Evolutionary conservation across 805 yeast genomes (phyloP), one percentile per base, ranked within the genome.

Genomic region (Lipomyces japonicus): DNA sequence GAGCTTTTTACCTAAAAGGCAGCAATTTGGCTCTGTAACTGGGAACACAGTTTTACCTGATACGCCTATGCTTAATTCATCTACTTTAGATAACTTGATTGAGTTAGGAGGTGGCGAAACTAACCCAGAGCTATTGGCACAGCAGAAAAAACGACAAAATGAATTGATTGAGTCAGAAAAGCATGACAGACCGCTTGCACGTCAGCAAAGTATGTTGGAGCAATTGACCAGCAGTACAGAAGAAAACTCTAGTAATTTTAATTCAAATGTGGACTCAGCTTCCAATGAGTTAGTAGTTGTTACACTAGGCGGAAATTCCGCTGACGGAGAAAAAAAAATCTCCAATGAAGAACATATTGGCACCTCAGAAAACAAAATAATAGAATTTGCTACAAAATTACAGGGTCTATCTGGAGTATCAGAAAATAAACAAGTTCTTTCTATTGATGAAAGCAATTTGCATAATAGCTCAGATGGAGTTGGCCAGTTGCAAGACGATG

Each of bases 161-260:
- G 84, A 80, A 19, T 78, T 86, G 0, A 70, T 88, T 2, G 95
- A 86, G 60, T 84, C 80, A 43, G 95, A 88, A 62, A 85, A 83
- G 62, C 79, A 79, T 36, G 90, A 86, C 46, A 74, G 96, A 56
- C 96, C 96, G 1, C 70, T 88, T 53, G 95, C 95, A 0, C 84
- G 83, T 56, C 69, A 88, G 44, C 96, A 89, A 63, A 79, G 82
- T 60, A 80, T 82, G 58, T 71, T 88, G 52, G 88, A 84, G 54
- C 16, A n/a, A n/a, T n/a, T n/a, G n/a, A n/a, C n/a, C n/a, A n/a
- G n/a, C n/a, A n/a, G n/a, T n/a, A n/a, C n/a, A n/a, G n/a, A n/a
- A n/a, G n/a, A n/a, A n/a, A n/a, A n/a, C n/a, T n/a, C n/a, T n/a
- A n/a, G n/a, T n/a, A n/a, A n/a, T n/a, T n/a, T n/a, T n/a, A n/a